These are phyloP conservation scores for Crithidia expoeki DNA, from an alignment of 208 protist species.

Conservation along the genomic window DNA sequence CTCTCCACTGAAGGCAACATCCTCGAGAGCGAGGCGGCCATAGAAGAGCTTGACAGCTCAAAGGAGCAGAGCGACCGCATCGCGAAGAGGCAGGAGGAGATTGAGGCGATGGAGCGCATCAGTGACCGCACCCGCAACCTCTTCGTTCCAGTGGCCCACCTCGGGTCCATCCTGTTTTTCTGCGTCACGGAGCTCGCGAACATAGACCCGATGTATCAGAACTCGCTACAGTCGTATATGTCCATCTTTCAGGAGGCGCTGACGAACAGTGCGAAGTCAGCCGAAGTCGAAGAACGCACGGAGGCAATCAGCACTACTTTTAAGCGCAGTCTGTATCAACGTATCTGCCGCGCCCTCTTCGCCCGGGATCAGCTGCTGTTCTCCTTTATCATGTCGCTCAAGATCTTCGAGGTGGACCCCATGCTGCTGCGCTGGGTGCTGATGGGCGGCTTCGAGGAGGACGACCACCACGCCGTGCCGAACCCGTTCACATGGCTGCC, in stretches of 20 bases:
- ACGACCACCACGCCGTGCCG: slow-evolving; percentile 27
- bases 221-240: slow-evolving; percentile 96
- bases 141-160: slow-evolving; percentile 95
- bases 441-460: slow-evolving; percentile 84
- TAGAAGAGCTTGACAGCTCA: slow-evolving; percentile 94
- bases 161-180: slow-evolving; percentile 97
- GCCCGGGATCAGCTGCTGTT: slow-evolving; percentile 94
- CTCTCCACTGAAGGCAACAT: slow-evolving; percentile 91
- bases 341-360: slow-evolving; percentile 94
- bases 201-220: slow-evolving; percentile 98
- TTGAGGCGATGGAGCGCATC: slow-evolving; percentile 96
- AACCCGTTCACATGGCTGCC: slow-evolving; percentile 91
- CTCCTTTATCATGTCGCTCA: slow-evolving; percentile 95
- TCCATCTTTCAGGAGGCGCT: slow-evolving; percentile 95
- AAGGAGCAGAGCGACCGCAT: slow-evolving; percentile 97
- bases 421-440: slow-evolving; percentile 92
- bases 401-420: slow-evolving; percentile 91
- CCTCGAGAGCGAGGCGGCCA: slow-evolving; percentile 95
- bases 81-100: slow-evolving; percentile 93
- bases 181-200: slow-evolving; percentile 96
- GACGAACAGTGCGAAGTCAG: slow-evolving; percentile 75
- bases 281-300: slow-evolving; percentile 80
- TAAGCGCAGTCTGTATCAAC: slow-evolving; percentile 85
- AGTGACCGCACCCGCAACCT: slow-evolving; percentile 96
- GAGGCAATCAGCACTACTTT: slow-evolving; percentile 86